Evolutionary conservation across 2,329 filamentous ascomycete genomes (phyloP), one percentile per base, ranked within the genome.

Genomic region (Neoscytalidium dimidiatum): DNA sequence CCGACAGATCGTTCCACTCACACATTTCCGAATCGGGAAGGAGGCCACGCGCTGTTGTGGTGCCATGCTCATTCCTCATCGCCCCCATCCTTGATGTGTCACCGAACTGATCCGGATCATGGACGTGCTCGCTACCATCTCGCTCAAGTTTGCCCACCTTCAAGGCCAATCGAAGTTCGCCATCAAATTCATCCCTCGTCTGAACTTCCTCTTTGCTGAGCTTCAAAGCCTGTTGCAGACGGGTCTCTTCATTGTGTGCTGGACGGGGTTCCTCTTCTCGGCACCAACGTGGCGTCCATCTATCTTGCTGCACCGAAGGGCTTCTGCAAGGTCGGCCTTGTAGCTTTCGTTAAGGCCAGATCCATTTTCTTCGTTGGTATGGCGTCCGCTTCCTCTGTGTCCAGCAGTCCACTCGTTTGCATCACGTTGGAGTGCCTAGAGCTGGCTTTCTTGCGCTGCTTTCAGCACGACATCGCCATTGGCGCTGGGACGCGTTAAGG

Each of bases 81-180:
- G 41, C 38, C 3, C 56, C 56, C 61, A 63, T 63, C 28, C 35
- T 51, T n/a, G 48, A 53, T n/a, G 48, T 43, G 23, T 63, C 61
- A 3, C 48, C 61, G 33, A 53, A 21, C 23, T 29, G 19, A 17
- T 63, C 61, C 3, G 35, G 61, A 14, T 63, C 49, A 26, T 63
- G 46, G 26, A 17, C 2, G 11, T 46, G 7, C 3, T 17, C 28
- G n/a, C 19, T 21, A 28, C 43, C 26, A 19, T 19, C 56, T 23
- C 13, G 38, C 26, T 60, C 56, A 14, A 21, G 13, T 28, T 13
- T 60, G 56, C 56, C 46, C 28, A 46, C 21, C 41, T 60, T n/a
- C n/a, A 60, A n/a, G 33, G 28, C 56, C n/a, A 21, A 5, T 31
- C 23, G 38, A 33, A 60, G 56, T 41, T 60, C 56, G 4, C 17